phyloP scores from a whole-genome alignment of 495 filamentous ascomycete species.

The Aspergillus biplanus region DNA sequence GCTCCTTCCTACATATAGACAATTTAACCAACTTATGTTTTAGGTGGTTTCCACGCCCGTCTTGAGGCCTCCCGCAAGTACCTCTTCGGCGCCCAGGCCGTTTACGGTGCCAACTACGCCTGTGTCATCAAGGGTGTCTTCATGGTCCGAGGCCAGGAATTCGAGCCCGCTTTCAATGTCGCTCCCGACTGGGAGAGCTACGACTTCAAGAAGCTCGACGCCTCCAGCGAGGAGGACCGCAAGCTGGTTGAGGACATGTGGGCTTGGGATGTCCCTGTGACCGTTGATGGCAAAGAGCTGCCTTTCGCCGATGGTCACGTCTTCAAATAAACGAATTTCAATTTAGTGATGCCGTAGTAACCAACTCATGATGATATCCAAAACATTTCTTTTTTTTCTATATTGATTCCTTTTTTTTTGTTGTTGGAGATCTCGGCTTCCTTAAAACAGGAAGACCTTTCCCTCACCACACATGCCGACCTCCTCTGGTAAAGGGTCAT shows the following conservation, averaged over 20 bases:
- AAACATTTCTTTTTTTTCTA: slow-evolving; percentile 22
- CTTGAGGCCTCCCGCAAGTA: slow-evolving; percentile 98
- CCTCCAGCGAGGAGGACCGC: slow-evolving; percentile 76
- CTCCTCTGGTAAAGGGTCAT: too few relatives aligned
- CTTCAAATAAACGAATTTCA: slow-evolving; percentile 81
- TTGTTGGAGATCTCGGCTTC: background rate
- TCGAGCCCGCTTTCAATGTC: slow-evolving; percentile 86
- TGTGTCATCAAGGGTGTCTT: slow-evolving; percentile 90
- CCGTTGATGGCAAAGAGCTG: slow-evolving; percentile 79
- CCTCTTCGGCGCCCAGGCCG: slow-evolving; percentile 89
- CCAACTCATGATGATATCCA: slow-evolving; percentile 29
- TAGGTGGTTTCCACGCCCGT: slow-evolving; percentile 93
- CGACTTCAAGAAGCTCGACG: slow-evolving; percentile 93
- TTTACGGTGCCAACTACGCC: slow-evolving; percentile 86
- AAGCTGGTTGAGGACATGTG: slow-evolving; percentile 86
- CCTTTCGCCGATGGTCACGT: slow-evolving; percentile 87
- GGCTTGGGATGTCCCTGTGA: slow-evolving; percentile 83
- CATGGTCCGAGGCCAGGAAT: slow-evolving; percentile 89
- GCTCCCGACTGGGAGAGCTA: slow-evolving; percentile 98
- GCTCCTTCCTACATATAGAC: background rate
- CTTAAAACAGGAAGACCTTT: background rate
- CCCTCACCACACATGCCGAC: too few relatives aligned
- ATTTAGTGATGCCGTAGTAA: slow-evolving; percentile 18
- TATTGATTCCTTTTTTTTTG: background rate
- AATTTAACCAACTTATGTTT: slow-evolving; percentile 1